Base-by-base conservation (phyloP, 1,284 basidiomycete genomes). In the Rhodotorula mucilaginosa region DNA sequence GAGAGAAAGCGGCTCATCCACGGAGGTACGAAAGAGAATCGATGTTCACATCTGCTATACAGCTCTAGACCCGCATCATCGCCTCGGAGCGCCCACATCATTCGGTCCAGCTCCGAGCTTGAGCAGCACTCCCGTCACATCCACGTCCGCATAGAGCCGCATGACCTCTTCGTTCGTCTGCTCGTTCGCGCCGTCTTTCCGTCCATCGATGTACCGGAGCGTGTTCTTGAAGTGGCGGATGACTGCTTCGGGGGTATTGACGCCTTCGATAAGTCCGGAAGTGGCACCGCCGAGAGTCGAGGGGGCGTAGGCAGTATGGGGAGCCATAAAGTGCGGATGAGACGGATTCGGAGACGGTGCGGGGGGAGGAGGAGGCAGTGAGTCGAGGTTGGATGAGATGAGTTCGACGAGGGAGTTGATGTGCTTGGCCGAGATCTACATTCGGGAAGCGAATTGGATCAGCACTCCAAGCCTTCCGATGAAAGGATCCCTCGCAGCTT, bases 331-430 rank as follows among this genome's bases (percentile, higher is more conserved):
- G 54, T 26, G 54, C 3, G 61, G 49, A 51, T 66, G 69, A 2
- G 56, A 23, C 5, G 61, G 39, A 47, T 59, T 59, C 16, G 59
- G 64, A n/a, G 60, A 61, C 6, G 51, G 52, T n/a, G 66, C 51
- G 49, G 0, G 91, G 90, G 79, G 29, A 49, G 34, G 18, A 31
- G 70, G n/a, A 44, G 58, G 31, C 57, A 64, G 76, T 95, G 90
- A 74, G 82, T 97, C 93, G 80, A 97, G 92, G 78, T 90, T 92
- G 31, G 89, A 88, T 0, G 92, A 91, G 81, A 97, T 94, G 48
- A 97, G 86, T 79, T 97, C 93, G 31, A 97, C 92, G 60, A 97
- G 87, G 72, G 90, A 92, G 82, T 95, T 96, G 74, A 97, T 89
- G 78, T 95, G 97, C 83, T 95, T 96, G 21, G 94, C 88, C 46